Percentiles rank a stretch among this genome's conserved stretches.
Conservation (phyloP, 176 grass and related monocot genomes). For the Zoysia japonica region DNA sequence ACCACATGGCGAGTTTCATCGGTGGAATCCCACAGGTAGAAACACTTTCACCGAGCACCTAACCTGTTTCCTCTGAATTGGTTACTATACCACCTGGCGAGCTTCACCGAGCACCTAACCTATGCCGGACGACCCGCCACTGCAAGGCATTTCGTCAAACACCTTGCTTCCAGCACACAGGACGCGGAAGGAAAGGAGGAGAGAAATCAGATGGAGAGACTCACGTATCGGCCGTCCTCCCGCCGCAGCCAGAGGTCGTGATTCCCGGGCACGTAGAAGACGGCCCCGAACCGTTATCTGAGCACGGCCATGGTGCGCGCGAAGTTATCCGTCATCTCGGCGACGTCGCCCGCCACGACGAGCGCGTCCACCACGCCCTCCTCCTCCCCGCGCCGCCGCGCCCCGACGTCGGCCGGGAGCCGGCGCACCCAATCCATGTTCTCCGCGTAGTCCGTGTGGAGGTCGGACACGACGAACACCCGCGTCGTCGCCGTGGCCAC, state of each 20-base stretch:
- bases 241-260: conserved; percentile 92
- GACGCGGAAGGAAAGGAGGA: neutral
- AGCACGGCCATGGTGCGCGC: conserved; percentile 68
- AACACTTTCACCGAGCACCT: neutral
- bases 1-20: neutral
- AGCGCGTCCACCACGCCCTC: conserved; percentile 54
- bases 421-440: conserved; percentile 97
- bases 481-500: conserved; percentile 16
- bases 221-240: conserved; percentile 73
- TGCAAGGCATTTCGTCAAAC: conserved; percentile 50
- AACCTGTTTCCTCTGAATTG: neutral
- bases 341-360: conserved; percentile 85
- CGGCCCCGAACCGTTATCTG: conserved; percentile 56
- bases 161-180: conserved; percentile 28
- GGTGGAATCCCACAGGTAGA: neutral
- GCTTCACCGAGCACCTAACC: neutral
- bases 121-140: neutral
- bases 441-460: conserved; percentile 87
- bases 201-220: conserved; percentile 2
- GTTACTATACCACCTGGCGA: no score
- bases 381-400: neutral
- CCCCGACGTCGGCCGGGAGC: conserved; percentile 41
- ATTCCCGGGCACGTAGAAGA: conserved; percentile 92
- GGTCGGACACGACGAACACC: conserved; percentile 87
- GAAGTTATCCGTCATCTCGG: conserved; percentile 77